phyloP scores from a whole-genome alignment of 805 yeast genomes.

The Saccharomycopsis sp. region DNA sequence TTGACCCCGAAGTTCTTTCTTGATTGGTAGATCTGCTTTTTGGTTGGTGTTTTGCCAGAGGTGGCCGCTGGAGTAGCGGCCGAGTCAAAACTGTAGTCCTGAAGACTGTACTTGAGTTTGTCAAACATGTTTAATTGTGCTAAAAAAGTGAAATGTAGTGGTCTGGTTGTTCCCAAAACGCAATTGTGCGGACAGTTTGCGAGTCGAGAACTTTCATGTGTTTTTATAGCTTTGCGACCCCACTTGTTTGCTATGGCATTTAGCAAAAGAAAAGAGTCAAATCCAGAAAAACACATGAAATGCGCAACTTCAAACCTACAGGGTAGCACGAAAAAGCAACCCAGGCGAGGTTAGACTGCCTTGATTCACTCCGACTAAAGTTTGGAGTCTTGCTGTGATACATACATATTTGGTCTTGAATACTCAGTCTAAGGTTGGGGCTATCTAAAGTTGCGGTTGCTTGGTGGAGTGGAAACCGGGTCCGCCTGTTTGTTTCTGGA shows the following conservation, averaged over 20 bases:
- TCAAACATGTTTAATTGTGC: slow-evolving; percentile 4
- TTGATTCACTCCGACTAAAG: background rate
- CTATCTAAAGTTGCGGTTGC: no score
- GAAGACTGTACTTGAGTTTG: slow-evolving; percentile 10
- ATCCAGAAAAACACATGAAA: background rate
- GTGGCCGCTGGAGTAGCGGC: slow-evolving; percentile 10
- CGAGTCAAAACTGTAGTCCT: slow-evolving; percentile 14
- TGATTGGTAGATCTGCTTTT: slow-evolving; percentile 46
- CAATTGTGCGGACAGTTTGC: background rate
- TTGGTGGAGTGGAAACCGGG: no score
- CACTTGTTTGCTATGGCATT: background rate
- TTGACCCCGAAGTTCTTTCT: slow-evolving; percentile 77
- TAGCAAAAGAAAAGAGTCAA: background rate
- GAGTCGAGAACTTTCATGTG: background rate
- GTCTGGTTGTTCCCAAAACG: background rate
- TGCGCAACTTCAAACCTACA: background rate
- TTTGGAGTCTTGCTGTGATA: no score
- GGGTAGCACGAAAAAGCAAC: background rate
- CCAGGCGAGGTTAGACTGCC: background rate
- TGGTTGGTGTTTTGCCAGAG: slow-evolving; percentile 28
- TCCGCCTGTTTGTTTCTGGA: no score
- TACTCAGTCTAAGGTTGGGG: background rate
- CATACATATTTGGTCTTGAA: no score
- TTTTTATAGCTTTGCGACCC: background rate
- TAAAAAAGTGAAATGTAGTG: background rate